Base-by-base conservation (phyloP, 1,284 basidiomycete genomes). In the Apiotrichum akiyoshidainum region DNA sequence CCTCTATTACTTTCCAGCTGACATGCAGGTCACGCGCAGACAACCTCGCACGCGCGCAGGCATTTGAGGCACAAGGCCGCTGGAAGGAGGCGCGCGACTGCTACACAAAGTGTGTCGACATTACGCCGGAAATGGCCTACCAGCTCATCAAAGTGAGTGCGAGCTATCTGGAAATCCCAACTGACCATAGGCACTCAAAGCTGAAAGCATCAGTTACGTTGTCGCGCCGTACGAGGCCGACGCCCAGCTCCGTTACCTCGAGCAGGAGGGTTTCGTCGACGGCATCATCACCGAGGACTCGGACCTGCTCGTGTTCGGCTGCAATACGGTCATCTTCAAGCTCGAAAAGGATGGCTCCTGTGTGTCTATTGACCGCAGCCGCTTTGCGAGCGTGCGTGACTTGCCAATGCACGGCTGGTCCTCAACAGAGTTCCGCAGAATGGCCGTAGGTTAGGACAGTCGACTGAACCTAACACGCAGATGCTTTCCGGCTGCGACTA, bases 171-270 rank as follows among this genome's bases (percentile, higher is more conserved):
- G 12, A 48, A 17, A 33, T 35, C 1, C 11, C 6, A 55, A n/a
- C 58, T 61, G 48, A 63, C 42, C 21, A 12, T 19, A 95, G 91
- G 92, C 89, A 5, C 81, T 97, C 40, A 84, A 84, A 53, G 88
- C 87, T 8, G 91, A 94, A 71, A 79, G 80, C 22, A 83, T 96
- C 16, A 75, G 84, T 26, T 98, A 96, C 73, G 82, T 99, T 31
- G 96, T 99, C 7, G 96, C 96, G 6, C 96, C 96, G 0, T 99
- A 99, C 77, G 96, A 99, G 81, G 96, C 96, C 0, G 96, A 99
- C 72, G 93, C 96, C 0, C 96, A 99, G 76, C 84, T 99, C 59
- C 89, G 92, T 55, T 98, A 88, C 77, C 83, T 99, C 49, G 96
- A 99, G 73, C 85, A 85, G 47, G 78, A 82, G 46, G 90, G 91